phyloP scores from a whole-genome alignment of 2,329 filamentous ascomycete genomes.

The Clonostachys solani region DNA sequence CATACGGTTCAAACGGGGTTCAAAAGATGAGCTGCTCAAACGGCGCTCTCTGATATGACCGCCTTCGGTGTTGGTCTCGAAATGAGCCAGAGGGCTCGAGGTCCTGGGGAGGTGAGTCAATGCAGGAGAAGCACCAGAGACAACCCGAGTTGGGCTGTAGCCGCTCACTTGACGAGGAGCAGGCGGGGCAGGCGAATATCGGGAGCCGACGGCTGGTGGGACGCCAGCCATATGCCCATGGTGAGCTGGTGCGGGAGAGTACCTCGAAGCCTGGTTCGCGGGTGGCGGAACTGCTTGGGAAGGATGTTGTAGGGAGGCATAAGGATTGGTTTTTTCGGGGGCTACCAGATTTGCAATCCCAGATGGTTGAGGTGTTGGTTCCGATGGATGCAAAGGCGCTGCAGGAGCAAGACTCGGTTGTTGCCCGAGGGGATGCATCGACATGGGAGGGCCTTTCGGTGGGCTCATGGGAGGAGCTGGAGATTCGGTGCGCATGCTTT shows the following conservation, averaged over 20 bases:
- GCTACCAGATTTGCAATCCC: slow-evolving; percentile 41
- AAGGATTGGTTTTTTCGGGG: slow-evolving; percentile 48
- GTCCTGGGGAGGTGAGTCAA: slow-evolving; percentile 59
- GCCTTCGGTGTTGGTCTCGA: slow-evolving; percentile 44
- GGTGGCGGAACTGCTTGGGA: slow-evolving; percentile 21
- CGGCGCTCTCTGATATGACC: slow-evolving; percentile 32
- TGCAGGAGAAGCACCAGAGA: slow-evolving; percentile 35
- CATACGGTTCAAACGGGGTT: slow-evolving; percentile 48
- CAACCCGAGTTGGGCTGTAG: slow-evolving; percentile 24
- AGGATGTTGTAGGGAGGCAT: slow-evolving; percentile 38
- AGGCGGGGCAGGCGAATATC: slow-evolving; percentile 49
- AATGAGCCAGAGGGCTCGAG: slow-evolving; percentile 62
- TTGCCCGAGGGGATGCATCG: slow-evolving; percentile 9
- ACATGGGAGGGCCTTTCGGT: slow-evolving; percentile 16
- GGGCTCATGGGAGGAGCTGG: slow-evolving; percentile 14
- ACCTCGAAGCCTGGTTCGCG: slow-evolving; percentile 38
- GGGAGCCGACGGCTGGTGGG: slow-evolving; percentile 31
- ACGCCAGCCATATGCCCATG: slow-evolving; percentile 27
- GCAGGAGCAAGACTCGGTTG: slow-evolving; percentile 7
- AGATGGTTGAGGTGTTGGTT: slow-evolving; percentile 15
- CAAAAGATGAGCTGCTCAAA: slow-evolving; percentile 47
- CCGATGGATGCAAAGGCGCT: slow-evolving; percentile 8
- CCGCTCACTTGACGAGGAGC: slow-evolving; percentile 36
- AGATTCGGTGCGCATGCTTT: slow-evolving; percentile 36
- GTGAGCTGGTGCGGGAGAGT: slow-evolving; percentile 56